A percentile compares a stretch with the other conserved stretches of the same genome.
Evolutionary conservation across 768 basidiomycete species (phyloP).

Genomic region (Asterophora lycoperdoides): DNA sequence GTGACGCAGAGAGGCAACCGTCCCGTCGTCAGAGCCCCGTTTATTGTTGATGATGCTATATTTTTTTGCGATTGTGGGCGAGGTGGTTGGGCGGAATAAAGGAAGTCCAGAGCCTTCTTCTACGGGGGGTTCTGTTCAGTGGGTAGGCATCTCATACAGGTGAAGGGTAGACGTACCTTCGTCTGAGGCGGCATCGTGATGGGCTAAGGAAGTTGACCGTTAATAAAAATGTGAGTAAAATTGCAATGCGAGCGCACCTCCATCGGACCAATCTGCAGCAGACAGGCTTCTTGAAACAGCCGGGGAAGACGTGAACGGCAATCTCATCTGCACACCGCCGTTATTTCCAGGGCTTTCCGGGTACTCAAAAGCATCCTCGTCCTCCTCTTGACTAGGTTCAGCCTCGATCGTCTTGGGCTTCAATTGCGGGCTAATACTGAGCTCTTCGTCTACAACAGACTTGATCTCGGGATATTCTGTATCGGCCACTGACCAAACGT

Average conservation of each 20-base stretch:
- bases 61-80: background rate
- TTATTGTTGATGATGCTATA: background rate
- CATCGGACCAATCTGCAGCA: conserved; percentile 3
- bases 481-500: conserved; percentile 1
- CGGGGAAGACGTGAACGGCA: background rate
- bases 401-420: background rate
- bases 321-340: background rate
- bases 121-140: too few species aligned
- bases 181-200: background rate
- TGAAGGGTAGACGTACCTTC: background rate
- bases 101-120: background rate
- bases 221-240: background rate
- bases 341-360: too few species aligned
- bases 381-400: background rate
- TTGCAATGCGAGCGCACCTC: background rate
- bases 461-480: background rate
- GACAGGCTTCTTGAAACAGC: background rate
- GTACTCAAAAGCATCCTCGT: too few species aligned
- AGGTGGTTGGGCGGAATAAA: conserved; percentile 4
- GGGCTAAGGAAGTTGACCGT: background rate
- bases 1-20: conserved; percentile 5
- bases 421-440: conserved; percentile 1
- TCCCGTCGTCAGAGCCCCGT: background rate
- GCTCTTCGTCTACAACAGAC: background rate
- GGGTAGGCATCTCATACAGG: too few species aligned